Evolutionary conservation across 352 stramenopile species (phyloP), one percentile per base, ranked within the genome.

Genomic region (Saprolegnia parasitica): DNA sequence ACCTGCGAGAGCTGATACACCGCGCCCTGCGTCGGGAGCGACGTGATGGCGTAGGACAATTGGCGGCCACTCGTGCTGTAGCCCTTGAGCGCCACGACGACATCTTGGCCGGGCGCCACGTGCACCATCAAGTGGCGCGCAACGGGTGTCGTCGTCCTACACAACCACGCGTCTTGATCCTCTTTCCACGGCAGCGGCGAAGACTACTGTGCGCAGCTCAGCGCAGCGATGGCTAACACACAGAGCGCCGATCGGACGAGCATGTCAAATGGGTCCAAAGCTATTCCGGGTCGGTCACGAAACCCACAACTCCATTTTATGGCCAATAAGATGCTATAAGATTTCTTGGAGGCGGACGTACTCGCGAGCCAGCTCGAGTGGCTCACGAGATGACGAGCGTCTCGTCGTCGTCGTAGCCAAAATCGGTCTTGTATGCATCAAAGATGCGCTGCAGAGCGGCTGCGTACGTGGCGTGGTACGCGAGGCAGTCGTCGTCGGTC

Each of bases 1-100:
- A 98, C 78, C 20, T 96, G 77, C 8, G 88, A 94, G 56, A 96
- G 83, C 74, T 98, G 91, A 71, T 92, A 96, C 37, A 98, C 74
- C 67, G 81, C 74, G 18, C 91, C 91, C 24, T 88, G 83, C 35
- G 81, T 74, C 2, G 91, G 90, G 15, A 97, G 77, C 56, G 84
- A 89, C 18, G 86, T 93, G 74, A 97, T 94, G 20, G 78, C 93
- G 56, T 81, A 76, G 10, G 73, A 77, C 32, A 96, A 74, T 81
- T 96, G 20, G 37, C n/a, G 42, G 15, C 63, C 63, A 62, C 24
- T 29, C 35, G 61, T 52, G 37, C 88, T 91, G 73, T 92, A 95
- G 45, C 87, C 88, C 67, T 86, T 88, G 50, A 97, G 76, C 63
- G 79, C 80, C 61, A 97, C 74, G 21, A 96, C 82, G 50, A 86